A percentile compares a stretch with the other conserved stretches of the same genome.
Conservation (phyloP, 1,284 basidiomycete species). For the Mycosarcoma maydis region DNA sequence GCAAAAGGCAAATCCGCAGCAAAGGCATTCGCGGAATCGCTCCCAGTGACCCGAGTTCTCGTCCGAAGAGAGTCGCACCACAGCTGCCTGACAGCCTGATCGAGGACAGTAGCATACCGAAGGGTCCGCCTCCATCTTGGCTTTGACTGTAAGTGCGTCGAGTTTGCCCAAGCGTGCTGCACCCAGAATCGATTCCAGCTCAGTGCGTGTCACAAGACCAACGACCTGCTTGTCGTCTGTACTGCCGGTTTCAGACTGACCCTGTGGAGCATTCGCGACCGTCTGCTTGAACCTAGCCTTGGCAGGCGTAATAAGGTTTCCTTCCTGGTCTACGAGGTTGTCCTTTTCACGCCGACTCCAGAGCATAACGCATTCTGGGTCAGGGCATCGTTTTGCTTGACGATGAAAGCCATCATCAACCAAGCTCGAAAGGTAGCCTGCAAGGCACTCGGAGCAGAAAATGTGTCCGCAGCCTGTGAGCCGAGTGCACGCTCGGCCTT, state of each 20-base stretch:
- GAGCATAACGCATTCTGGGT: slow-evolving; percentile 44
- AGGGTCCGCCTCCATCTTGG: slow-evolving; percentile 47
- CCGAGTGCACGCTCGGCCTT: slow-evolving; percentile 36
- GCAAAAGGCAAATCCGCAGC: slow-evolving; percentile 47
- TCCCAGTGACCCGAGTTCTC: slow-evolving; percentile 48
- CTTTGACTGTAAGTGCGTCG: slow-evolving; percentile 38
- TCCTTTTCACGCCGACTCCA: slow-evolving; percentile 40
- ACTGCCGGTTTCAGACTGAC: not conserved
- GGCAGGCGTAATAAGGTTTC: slow-evolving; percentile 15
- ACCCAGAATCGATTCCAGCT: slow-evolving; percentile 29
- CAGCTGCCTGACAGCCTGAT: slow-evolving; percentile 34
- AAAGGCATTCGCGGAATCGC: slow-evolving; percentile 43
- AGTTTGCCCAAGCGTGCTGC: slow-evolving; percentile 15
- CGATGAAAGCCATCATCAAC: slow-evolving; percentile 47
- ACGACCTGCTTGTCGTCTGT: slow-evolving; percentile 6
- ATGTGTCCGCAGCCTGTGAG: slow-evolving; percentile 44
- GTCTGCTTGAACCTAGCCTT: slow-evolving; percentile 1
- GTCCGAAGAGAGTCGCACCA: slow-evolving; percentile 35
- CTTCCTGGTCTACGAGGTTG: slow-evolving; percentile 40
- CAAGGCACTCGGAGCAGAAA: slow-evolving; percentile 48
- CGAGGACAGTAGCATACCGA: slow-evolving; percentile 49
- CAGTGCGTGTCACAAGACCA: slow-evolving; percentile 23
- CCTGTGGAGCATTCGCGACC: not conserved
- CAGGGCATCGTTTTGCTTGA: slow-evolving; percentile 45
- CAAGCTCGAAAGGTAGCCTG: slow-evolving; percentile 35